Percentiles rank a stretch among this genome's conserved stretches.
phyloP scores from a whole-genome alignment of 148 eudicot species.

The Cornus controversa region DNA sequence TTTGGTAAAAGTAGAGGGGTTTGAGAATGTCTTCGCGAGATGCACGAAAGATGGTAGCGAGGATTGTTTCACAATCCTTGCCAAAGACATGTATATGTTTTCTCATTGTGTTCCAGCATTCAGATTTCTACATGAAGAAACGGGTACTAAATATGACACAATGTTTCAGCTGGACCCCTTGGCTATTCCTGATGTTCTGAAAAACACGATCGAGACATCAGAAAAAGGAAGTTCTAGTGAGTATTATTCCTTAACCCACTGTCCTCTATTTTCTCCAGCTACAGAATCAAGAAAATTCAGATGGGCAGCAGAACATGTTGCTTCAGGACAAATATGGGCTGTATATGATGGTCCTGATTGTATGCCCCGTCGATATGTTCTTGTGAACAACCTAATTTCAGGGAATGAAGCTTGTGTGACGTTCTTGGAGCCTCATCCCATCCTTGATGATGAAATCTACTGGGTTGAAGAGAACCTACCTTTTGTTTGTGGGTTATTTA shows the following conservation, averaged over 20 bases:
- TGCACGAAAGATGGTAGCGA: too few relatives aligned
- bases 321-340: background rate
- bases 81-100: too few relatives aligned
- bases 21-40: too few relatives aligned
- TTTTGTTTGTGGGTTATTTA: background rate
- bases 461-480: background rate
- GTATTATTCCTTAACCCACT: background rate
- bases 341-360: background rate
- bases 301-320: background rate
- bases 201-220: too few relatives aligned
- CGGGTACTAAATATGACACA: too few relatives aligned
- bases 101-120: too few relatives aligned
- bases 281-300: background rate
- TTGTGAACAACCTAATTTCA: background rate
- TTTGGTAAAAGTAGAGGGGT: too few relatives aligned
- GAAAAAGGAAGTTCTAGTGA: too few relatives aligned
- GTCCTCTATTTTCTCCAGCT: background rate
- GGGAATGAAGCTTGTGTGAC: background rate
- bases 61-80: too few relatives aligned
- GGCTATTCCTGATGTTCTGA: too few relatives aligned
- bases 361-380: background rate
- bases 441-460: background rate
- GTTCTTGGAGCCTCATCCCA: conserved; percentile 28
- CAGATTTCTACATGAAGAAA: too few relatives aligned
- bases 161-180: too few relatives aligned